These are phyloP conservation scores for Stephania yunnanensis DNA, from an alignment of 164 flowering plant species.

Conservation along the genomic window DNA sequence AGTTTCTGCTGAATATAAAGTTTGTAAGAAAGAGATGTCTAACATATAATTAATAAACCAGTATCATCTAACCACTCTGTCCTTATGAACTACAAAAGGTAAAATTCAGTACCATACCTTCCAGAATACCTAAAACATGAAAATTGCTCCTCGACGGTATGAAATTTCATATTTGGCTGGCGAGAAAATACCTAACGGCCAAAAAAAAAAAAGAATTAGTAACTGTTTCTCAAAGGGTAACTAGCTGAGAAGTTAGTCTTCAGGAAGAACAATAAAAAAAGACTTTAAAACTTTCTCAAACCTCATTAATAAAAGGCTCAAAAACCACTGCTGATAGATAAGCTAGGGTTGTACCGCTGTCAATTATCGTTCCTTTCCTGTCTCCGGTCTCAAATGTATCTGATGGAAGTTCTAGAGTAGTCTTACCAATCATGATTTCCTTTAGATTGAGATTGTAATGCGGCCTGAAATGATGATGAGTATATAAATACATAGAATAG, in stretches of 20 bases:
- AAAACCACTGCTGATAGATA: slow-evolving; percentile 63
- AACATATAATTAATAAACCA: not conserved
- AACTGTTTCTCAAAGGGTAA: slow-evolving; percentile 4
- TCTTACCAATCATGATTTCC: slow-evolving; percentile 67
- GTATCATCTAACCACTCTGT: not conserved
- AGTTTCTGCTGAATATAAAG: not conserved
- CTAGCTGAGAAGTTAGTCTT: not conserved
- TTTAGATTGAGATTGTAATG: slow-evolving; percentile 83
- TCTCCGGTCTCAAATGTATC: slow-evolving; percentile 47
- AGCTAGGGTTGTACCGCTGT: slow-evolving; percentile 94
- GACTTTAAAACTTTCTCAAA: slow-evolving; percentile 6
- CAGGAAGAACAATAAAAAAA: not conserved
- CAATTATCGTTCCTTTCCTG: slow-evolving; percentile 62
- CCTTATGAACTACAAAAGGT: not conserved
- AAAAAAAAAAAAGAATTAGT: not conserved
- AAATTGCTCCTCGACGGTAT: slow-evolving; percentile 46
- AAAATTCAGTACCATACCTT: slow-evolving; percentile 34
- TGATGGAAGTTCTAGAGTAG: slow-evolving; percentile 56
- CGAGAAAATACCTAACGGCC: slow-evolving; percentile 33
- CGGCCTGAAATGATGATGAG: slow-evolving; percentile 44
- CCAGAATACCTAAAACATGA: slow-evolving; percentile 54
- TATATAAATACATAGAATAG: slow-evolving; percentile 18
- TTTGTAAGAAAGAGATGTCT: not conserved
- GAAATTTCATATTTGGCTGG: slow-evolving; percentile 45
- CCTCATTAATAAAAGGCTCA: slow-evolving; percentile 37